Evolutionary conservation across 257 asterid genomes (phyloP), one percentile per base, ranked within the genome.

Genomic region (Scutellaria barbata): DNA sequence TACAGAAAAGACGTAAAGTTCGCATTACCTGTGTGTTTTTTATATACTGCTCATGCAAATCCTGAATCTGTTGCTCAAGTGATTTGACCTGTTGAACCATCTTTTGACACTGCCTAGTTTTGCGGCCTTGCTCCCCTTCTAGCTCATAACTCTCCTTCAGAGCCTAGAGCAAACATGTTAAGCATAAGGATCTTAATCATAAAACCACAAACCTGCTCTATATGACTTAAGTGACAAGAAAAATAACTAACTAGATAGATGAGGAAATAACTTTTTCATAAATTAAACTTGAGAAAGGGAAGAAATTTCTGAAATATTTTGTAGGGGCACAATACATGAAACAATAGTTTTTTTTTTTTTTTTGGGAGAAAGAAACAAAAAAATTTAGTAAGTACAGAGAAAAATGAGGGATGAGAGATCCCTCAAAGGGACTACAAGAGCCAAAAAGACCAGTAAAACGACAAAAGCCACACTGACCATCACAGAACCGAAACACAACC

Each of bases 11-110:
- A 52, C 16, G 9, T 17, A 62, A 58, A 60, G 16, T 52, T 50
- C 74, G 75, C 35, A 68, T 50, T 76, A 90, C 98, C 93, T 94
- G 98, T 14, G 99, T 88, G 74, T 80, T 81, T 74, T 81, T 81
- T 41, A 63, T 68, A 78, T 81, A 85, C 84, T 88, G 95, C 82
- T 85, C 93, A 48, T 77, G 85, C 57, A 81, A 68, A 64, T 89
- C 96, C 70, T 76, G 83, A 72, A 88, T 89, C 85, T 88, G 96
- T 66, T 76, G 79, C 68, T 92, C 88, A 69, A 84, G 81, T 45
- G 65, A 69, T 76, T 85, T 80, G 66, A 81, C 82, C 66, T 76
- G 87, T 69, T 78, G 80, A 77, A 45, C 79, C 82, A 84, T 61
- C 50, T 72, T 79, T 64, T 77, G 71, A 47, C 83, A 78, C 63